Conservation (phyloP, 176 grass and related monocot species). For the Dendrocalamus sinicus region DNA sequence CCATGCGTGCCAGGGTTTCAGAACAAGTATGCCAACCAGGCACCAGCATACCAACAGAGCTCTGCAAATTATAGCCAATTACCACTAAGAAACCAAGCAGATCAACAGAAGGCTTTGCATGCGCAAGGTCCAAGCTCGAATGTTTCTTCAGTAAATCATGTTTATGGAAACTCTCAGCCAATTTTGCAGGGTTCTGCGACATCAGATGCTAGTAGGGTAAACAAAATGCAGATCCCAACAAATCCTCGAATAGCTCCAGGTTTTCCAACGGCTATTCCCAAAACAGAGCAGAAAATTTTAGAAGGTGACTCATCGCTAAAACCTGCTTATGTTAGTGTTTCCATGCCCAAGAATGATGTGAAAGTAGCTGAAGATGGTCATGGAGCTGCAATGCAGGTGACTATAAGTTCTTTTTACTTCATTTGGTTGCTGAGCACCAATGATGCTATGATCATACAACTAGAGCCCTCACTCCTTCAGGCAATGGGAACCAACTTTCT, state of each 20-base stretch:
- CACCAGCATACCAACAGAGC: conserved; percentile 51
- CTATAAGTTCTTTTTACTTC: conserved; percentile 29
- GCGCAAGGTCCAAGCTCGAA: conserved; percentile 60
- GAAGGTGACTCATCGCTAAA: conserved; percentile 46
- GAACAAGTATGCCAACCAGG: conserved; percentile 42
- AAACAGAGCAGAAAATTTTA: conserved; percentile 54
- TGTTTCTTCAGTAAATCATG: conserved; percentile 55
- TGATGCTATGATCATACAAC: conserved; percentile 10
- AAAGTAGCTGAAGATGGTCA: conserved; percentile 41
- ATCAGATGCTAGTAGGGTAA: conserved; percentile 53
- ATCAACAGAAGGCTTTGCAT: conserved; percentile 60
- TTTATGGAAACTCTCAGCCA: conserved; percentile 46
- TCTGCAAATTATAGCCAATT: conserved; percentile 40
- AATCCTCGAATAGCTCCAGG: conserved; percentile 82
- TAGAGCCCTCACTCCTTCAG: conserved; percentile 18
- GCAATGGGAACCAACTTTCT: conserved; percentile 1
- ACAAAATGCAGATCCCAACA: conserved; percentile 74
- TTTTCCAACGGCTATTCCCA: conserved; percentile 45
- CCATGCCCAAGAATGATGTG: conserved; percentile 56
- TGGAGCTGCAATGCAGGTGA: conserved; percentile 62
- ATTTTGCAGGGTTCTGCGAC: conserved; percentile 40
- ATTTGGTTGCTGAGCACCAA: background rate
- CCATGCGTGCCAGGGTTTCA: conserved; percentile 4
- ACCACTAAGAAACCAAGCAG: conserved; percentile 53
- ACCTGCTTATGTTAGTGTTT: conserved; percentile 80